Conservation (phyloP, 352 stramenopile genomes). For the Pythium scleroteichum region DNA sequence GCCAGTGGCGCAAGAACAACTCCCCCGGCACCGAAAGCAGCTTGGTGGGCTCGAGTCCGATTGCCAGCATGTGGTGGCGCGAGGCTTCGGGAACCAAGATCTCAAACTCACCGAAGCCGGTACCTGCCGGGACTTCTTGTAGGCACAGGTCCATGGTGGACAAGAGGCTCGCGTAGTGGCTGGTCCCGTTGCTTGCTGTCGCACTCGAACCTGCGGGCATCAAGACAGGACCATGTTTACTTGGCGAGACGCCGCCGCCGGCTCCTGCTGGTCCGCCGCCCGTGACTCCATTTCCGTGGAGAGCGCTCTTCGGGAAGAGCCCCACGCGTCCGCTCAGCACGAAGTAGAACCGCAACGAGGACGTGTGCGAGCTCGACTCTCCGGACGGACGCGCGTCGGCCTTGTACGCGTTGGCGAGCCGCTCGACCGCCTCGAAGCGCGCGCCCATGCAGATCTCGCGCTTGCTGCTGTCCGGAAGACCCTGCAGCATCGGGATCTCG, state of each 20-base stretch:
- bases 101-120: constrained; percentile 70
- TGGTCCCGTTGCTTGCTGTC: not conserved
- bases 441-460: constrained; percentile 49
- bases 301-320: constrained; percentile 29
- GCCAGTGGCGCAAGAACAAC: constrained; percentile 53
- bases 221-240: constrained; percentile 4
- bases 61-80: constrained; percentile 34
- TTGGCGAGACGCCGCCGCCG: no score
- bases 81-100: constrained; percentile 46
- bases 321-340: constrained; percentile 48
- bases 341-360: constrained; percentile 42
- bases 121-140: constrained; percentile 36
- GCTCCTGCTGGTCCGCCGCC: not conserved
- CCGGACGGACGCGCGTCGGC: constrained; percentile 24
- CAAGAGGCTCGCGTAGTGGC: constrained; percentile 11
- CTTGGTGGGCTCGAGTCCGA: constrained; percentile 50
- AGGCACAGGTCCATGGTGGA: constrained; percentile 30
- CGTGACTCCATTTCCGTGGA: constrained; percentile 15
- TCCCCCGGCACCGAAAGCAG: constrained; percentile 53
- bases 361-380: not conserved
- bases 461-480: constrained; percentile 40
- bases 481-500: constrained; percentile 46
- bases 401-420: constrained; percentile 46
- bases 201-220: not conserved
- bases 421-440: constrained; percentile 59